Evolutionary conservation across 169 alveolate species (phyloP), one percentile per base, ranked within the genome.

Genomic region (Babesia ovis): DNA sequence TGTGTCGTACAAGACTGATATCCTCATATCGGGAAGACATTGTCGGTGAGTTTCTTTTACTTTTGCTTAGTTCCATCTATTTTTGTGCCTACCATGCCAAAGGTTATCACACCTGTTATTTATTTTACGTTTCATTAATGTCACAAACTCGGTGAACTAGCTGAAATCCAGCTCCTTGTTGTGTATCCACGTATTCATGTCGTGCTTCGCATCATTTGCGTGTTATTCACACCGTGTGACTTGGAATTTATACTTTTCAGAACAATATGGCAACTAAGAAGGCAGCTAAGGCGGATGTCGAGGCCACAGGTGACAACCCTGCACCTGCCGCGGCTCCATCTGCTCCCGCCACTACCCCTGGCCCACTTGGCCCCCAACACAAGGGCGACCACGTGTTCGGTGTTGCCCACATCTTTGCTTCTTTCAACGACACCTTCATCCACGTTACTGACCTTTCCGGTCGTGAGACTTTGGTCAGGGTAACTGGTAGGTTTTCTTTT

Each of bases 361-460:
- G 68, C 22, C 83, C 74, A 25, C 85, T 90, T 25, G 93, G 92
- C 8, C 95, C 96, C 11, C 92, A 92, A 88, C 88, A 87, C 48
- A 94, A 93, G 60, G 98, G 96, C 53, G 98, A 95, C 73, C 85
- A 90, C 55, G 97, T 95, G 60, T 97, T 96, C 87, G 99, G 99
- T 29, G 99, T 98, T 23, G 98, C 99, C 35, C 99, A 98, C 91
- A 94, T 98, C 79, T 95, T 89, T 81, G 99, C 99, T 35, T 94
- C 99, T 54, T 98, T 97, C 91, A 98, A 98, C 91, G 99, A 98
- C 89, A 98, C 99, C 56, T 98, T 98, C 94, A 97, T 98, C 77
- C 99, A 98, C 85, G 99, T 97, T 57, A 98, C 99, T 29, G 99
- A 98, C 90, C 91, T 97, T 77, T 96, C 99, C 59, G 99, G 99